These are phyloP conservation scores for Hyphopichia pseudoburtonii DNA, from an alignment of 1,139 yeast genomes.

Conservation along the genomic window DNA sequence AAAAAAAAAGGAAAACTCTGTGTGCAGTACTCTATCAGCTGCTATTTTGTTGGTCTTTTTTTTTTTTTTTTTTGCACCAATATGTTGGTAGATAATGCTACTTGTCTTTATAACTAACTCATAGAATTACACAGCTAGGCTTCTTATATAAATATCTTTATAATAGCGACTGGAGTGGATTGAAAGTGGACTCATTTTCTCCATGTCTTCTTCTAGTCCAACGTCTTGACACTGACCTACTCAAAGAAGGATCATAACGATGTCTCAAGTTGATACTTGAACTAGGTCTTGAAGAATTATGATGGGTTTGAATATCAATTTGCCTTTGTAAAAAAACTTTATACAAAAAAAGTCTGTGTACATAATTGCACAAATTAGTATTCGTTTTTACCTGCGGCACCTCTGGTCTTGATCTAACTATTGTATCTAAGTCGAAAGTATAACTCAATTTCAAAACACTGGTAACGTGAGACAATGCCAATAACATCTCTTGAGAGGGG, in stretches of 20 bases:
- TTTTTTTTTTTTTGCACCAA: too few species aligned
- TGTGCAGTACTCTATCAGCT: not conserved
- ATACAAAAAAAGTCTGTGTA: slow-evolving; percentile 20
- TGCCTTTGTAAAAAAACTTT: slow-evolving; percentile 6
- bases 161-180: too few species aligned
- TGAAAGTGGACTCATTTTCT: too few species aligned
- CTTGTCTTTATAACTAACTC: too few species aligned
- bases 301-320: not conserved
- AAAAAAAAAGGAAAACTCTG: not conserved
- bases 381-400: slow-evolving; percentile 23
- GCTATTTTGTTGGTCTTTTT: too few species aligned
- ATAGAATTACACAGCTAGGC: too few species aligned
- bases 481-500: slow-evolving; percentile 11
- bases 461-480: slow-evolving; percentile 7
- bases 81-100: too few species aligned
- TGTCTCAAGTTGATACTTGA: slow-evolving; percentile 10
- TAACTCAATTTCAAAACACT: slow-evolving; percentile 3
- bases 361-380: slow-evolving; percentile 23
- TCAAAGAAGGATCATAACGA: slow-evolving; percentile 8
- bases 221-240: slow-evolving; percentile 4
- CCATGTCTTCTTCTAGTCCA: not conserved
- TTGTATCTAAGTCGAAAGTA: not conserved
- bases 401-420: slow-evolving; percentile 12
- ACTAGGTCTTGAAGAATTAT: not conserved
- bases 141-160: too few species aligned